phyloP scores from a whole-genome alignment of 768 basidiomycete genomes.

The Tephrocybe sp. region DNA sequence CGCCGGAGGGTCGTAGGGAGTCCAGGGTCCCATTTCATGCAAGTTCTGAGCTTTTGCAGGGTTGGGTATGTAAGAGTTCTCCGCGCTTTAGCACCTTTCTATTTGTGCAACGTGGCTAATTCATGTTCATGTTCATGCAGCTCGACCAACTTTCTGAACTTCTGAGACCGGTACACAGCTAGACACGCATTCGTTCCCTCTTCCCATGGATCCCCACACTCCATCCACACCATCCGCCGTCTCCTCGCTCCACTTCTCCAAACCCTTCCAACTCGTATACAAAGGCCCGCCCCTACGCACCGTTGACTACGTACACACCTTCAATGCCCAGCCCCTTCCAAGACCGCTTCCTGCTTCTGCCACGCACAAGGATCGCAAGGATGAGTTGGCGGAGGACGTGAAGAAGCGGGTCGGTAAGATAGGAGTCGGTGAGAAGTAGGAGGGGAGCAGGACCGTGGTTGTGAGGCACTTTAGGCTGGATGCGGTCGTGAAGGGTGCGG shows the following conservation, averaged over 20 bases:
- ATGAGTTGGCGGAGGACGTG: slow-evolving; percentile 46
- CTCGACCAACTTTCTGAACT: slow-evolving; percentile 45
- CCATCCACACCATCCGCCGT: slow-evolving; percentile 56
- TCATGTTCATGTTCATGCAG: slow-evolving; percentile 32
- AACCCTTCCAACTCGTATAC: slow-evolving; percentile 58
- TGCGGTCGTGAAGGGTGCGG: slow-evolving; percentile 63
- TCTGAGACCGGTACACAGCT: slow-evolving; percentile 65
- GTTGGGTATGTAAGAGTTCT: slow-evolving; percentile 61
- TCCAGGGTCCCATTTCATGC: slow-evolving; percentile 63
- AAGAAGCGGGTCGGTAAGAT: slow-evolving; percentile 39
- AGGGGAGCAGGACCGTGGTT: not conserved
- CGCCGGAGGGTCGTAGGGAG: slow-evolving; percentile 50
- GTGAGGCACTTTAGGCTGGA: slow-evolving; percentile 61
- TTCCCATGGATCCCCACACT: slow-evolving; percentile 31
- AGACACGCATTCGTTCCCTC: slow-evolving; percentile 38
- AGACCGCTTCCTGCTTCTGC: slow-evolving; percentile 72
- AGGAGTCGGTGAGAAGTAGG: slow-evolving; percentile 16
- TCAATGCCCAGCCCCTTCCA: slow-evolving; percentile 58
- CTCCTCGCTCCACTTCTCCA: slow-evolving; percentile 60
- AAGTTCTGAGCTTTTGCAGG: slow-evolving; percentile 38
- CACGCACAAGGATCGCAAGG: slow-evolving; percentile 64
- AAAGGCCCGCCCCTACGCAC: slow-evolving; percentile 59
- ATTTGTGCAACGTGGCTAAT: not conserved
- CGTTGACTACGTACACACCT: slow-evolving; percentile 49
- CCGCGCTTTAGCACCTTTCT: not conserved